Evolutionary conservation across 2,329 filamentous ascomycete species (phyloP), one percentile per base, ranked within the genome.

Genomic region (Penicillium nordicum): DNA sequence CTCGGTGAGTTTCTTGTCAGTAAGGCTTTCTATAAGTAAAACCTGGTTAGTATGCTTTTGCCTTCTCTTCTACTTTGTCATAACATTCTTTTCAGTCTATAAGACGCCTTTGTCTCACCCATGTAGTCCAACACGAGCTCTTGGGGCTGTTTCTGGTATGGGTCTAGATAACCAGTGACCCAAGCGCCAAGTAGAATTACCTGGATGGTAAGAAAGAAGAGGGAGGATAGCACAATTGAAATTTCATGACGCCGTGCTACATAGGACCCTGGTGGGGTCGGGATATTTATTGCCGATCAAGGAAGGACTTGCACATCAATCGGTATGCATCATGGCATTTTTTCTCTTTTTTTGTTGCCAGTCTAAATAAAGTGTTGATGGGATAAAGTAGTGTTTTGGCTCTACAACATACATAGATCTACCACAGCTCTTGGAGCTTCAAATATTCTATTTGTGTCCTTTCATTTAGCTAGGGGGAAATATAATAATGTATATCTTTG

Each of bases 61-160:
- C 27, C 23, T 16, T n/a, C 14, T n/a, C 21, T 40, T 40, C 11
- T 25, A n/a, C 0, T 9, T 34, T 45, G 16, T 8, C 2, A n/a
- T 21, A 5, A 46, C 58, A 21, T 58, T 67, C 67, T 68, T 40
- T 68, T 69, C 21, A 69, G 14, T 18, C 61, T 60, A 53, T 67
- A 68, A 1, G 66, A 67, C 1, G 62, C 60, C 36, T 67, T 70
- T 5, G 58, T 71, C 44, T 71, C 69, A 0, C 69, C 69, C 63
- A 70, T 68, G 25, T 56, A 57, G 25, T 69, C 63, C 0, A 72
- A 55, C 5, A 68, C n/a, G 0, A 68, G 51, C 32, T 72, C 68
- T 50, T 72, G 68, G 4, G 67, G 48, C 29, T 57, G 58, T 41
- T 67, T 67, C 56, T 72, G 69, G 41, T 68, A 67, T 11, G 62